Evolutionary conservation across 352 stramenopile species (phyloP), one percentile per base, ranked within the genome.

Genomic region (Globisporangium lucens): DNA sequence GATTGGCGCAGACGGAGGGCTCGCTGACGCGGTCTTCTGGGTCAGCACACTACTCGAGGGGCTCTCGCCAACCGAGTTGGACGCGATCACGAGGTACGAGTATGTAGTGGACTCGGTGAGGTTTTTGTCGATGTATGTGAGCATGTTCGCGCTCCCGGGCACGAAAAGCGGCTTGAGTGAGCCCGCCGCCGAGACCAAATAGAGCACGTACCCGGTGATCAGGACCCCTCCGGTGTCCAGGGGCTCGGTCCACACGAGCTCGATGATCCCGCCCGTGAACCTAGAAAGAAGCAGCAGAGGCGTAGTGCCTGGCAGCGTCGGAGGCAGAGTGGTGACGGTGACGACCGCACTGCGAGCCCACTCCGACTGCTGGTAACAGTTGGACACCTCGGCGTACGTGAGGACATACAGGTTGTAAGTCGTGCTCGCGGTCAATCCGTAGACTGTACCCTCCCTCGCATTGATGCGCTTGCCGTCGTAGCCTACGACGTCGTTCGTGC

Each of bases 41-140:
- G 59, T 66, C 0, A 89, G 33, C 6, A 63, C 35, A 0, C 56
- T 41, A 41, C 77, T 88, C 0, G 56, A n/a, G 2, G 75, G 73
- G n/a, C 84, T 89, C 0, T 62, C 57, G 2, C 82, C 84, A 8
- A 82, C 67, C 9, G 46, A 3, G 68, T 81, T 88, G 3, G 47
- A 75, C 22, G 75, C 67, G 4, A 76, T 60, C n/a, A 83, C 76
- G 6, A 71, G 15, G 36, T 89, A 90, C 22, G 71, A 74, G 60
- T 89, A 90, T 12, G 68, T 71, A 9, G 80, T 91, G 4, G 51
- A 74, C 41, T 85, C 79, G 17, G 68, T 77, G 47, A 90, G 67
- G 22, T 85, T 71, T 17, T 70, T 88, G 63, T 89, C 74, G 3
- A 74, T 65, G 52, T 78, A 88, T 0, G 69, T 76, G 4, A 68